Percentiles rank a stretch among this genome's conserved stretches.
Evolutionary conservation across 2,329 filamentous ascomycete species (phyloP).

Genomic region (Calonectria henricotiae): DNA sequence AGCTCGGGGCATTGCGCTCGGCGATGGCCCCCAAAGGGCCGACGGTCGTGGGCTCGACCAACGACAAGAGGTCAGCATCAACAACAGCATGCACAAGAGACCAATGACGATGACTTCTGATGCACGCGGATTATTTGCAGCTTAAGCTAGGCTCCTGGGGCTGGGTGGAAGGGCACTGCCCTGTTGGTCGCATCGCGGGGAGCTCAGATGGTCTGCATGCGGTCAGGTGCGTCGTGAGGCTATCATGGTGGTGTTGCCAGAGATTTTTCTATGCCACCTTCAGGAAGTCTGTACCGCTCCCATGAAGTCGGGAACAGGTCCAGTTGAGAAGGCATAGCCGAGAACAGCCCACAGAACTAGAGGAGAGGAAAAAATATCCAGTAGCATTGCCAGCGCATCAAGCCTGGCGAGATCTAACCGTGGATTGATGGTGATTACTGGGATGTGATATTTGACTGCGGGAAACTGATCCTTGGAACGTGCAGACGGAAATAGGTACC

Average conservation of each 20-base stretch:
- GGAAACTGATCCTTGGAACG: not conserved
- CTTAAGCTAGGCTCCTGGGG: conserved; percentile 45
- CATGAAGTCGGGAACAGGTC: conserved; percentile 1
- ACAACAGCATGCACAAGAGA: conserved; percentile 18
- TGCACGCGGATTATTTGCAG: conserved; percentile 45
- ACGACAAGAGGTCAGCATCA: conserved; percentile 44
- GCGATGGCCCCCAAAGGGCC: conserved; percentile 19
- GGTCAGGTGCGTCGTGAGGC: conserved; percentile 30
- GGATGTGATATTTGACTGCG: conserved; percentile 1
- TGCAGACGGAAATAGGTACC: not conserved
- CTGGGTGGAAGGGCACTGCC: conserved; percentile 43
- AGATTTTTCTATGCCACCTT: not conserved
- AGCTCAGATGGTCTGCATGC: conserved; percentile 23
- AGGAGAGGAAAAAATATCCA: conserved; percentile 6
- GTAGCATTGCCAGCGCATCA: conserved; percentile 26
- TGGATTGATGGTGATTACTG: conserved; percentile 25
- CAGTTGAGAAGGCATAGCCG: conserved; percentile 17
- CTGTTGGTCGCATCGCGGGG: conserved; percentile 36
- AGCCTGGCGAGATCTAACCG: conserved; percentile 15
- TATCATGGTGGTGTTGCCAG: conserved; percentile 27
- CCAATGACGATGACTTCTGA: conserved; percentile 39
- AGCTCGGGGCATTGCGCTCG: conserved; percentile 23
- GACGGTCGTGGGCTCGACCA: conserved; percentile 10
- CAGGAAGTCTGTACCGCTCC: conserved; percentile 10
- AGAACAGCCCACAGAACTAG: conserved; percentile 3